These are phyloP conservation scores for Diaporthe sp. DNA, from an alignment of 2,329 filamentous ascomycete species.

Conservation along the genomic window DNA sequence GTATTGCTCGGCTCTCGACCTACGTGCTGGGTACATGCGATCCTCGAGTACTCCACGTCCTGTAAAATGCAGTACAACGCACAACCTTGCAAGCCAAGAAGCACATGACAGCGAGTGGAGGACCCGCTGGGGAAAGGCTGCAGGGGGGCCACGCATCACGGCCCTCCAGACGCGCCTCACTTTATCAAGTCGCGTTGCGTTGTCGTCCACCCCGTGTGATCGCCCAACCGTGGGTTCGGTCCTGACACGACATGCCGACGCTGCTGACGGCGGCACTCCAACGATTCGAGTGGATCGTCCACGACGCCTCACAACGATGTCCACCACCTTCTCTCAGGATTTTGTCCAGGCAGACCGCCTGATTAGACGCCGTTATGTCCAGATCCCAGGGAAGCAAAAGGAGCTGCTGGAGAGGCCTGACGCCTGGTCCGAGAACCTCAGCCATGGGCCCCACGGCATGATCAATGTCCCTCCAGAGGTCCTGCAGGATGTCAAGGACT, in stretches of 20 bases:
- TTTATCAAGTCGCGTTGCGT: slow-evolving; percentile 23
- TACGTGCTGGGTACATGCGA: not conserved
- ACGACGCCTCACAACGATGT: not conserved
- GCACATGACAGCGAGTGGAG: slow-evolving; percentile 36
- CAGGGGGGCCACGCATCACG: slow-evolving; percentile 7
- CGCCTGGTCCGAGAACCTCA: slow-evolving; percentile 52
- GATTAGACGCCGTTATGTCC: slow-evolving; percentile 58
- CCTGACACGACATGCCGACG: slow-evolving; percentile 5
- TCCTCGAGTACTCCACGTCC: not conserved
- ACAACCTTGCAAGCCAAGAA: slow-evolving; percentile 30
- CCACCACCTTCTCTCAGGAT: slow-evolving; percentile 42
- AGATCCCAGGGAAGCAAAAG: slow-evolving; percentile 63
- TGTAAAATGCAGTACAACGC: not conserved
- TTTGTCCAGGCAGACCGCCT: slow-evolving; percentile 48
- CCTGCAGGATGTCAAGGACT: slow-evolving; percentile 46
- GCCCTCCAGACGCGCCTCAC: slow-evolving; percentile 26
- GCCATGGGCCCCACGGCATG: slow-evolving; percentile 44
- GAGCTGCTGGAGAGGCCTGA: slow-evolving; percentile 60
- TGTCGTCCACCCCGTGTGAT: slow-evolving; percentile 5
- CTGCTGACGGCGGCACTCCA: slow-evolving; percentile 2
- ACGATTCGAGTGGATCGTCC: slow-evolving; percentile 15
- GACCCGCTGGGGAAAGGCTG: slow-evolving; percentile 17
- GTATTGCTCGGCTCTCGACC: not conserved
- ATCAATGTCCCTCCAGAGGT: slow-evolving; percentile 52
- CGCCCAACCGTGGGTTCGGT: not conserved